Evolutionary conservation across 345 rosid genomes (phyloP).

Genomic region (Abelmoschus esculentus): DNA sequence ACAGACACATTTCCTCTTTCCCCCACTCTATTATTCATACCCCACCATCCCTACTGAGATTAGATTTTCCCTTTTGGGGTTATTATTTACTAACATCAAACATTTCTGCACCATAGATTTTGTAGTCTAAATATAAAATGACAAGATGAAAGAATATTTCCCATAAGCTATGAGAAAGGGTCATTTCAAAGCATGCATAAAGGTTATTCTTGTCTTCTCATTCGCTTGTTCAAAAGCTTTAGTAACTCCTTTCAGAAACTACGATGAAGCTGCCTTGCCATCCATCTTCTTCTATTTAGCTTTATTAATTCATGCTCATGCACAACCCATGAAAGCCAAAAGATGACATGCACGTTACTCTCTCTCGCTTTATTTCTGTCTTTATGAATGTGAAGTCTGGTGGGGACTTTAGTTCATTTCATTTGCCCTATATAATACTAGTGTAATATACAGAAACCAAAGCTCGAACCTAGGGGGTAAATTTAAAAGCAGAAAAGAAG

Average conservation of each 20-base stretch:
- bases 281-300: conserved; percentile 20
- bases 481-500: conserved; percentile 29
- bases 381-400: neutral
- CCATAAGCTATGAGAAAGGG: conserved; percentile 15
- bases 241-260: conserved; percentile 30
- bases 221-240: conserved; percentile 6
- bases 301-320: conserved; percentile 27
- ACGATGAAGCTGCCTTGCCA: conserved; percentile 43
- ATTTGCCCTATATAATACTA: neutral
- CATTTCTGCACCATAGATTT: neutral
- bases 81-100: neutral
- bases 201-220: conserved; percentile 58
- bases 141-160: conserved; percentile 9
- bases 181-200: conserved; percentile 19
- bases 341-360: conserved; percentile 29
- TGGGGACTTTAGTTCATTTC: conserved; percentile 9
- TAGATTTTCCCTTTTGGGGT: neutral
- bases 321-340: conserved; percentile 30
- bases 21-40: no score
- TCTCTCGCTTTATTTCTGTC: neutral
- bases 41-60: neutral
- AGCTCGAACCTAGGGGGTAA: conserved; percentile 28
- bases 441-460: neutral
- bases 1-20: conserved; percentile 24
- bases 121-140: neutral